A percentile compares a stretch with the other conserved stretches of the same genome.
These are phyloP conservation scores for Myxozyma udenii DNA, from an alignment of 805 yeast species.

Conservation along the genomic window DNA sequence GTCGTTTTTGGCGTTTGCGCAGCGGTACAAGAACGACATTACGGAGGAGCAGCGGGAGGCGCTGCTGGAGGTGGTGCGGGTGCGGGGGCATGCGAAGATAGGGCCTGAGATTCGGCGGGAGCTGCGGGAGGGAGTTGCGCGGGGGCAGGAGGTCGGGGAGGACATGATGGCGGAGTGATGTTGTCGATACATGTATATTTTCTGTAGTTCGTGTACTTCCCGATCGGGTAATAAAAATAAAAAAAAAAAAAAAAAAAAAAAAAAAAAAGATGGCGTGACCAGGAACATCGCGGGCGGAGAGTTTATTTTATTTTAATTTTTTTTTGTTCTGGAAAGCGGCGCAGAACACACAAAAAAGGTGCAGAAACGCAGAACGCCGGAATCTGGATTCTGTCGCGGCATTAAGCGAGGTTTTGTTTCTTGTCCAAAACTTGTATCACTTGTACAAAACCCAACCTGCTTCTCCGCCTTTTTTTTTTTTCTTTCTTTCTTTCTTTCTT, in stretches of 20 bases:
- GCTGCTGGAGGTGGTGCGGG: conserved; percentile 83
- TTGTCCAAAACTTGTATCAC: no score
- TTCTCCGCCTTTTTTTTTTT: no score
- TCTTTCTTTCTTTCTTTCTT: no score
- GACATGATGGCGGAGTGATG: background rate
- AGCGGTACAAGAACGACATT: conserved; percentile 92
- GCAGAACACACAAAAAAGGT: no score
- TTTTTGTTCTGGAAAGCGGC: no score
- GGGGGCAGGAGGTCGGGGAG: conserved; percentile 19
- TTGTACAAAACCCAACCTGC: no score
- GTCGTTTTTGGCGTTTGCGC: conserved; percentile 90
- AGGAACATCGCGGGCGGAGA: no score
- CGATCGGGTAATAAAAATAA: no score
- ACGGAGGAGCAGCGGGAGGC: conserved; percentile 99
- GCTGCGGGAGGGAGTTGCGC: conserved; percentile 73
- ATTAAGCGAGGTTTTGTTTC: no score
- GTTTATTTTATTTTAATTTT: no score
- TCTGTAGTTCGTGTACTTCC: background rate
- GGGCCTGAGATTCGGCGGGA: conserved; percentile 96
- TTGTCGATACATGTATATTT: background rate
- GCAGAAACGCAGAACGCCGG: no score
- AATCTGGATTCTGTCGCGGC: no score
- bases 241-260: background rate
- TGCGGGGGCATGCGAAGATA: conserved; percentile 80
- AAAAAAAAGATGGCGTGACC: background rate